Evolutionary conservation across 2,329 filamentous ascomycete genomes (phyloP).

Genomic region (Pseudogymnoascus sp.): DNA sequence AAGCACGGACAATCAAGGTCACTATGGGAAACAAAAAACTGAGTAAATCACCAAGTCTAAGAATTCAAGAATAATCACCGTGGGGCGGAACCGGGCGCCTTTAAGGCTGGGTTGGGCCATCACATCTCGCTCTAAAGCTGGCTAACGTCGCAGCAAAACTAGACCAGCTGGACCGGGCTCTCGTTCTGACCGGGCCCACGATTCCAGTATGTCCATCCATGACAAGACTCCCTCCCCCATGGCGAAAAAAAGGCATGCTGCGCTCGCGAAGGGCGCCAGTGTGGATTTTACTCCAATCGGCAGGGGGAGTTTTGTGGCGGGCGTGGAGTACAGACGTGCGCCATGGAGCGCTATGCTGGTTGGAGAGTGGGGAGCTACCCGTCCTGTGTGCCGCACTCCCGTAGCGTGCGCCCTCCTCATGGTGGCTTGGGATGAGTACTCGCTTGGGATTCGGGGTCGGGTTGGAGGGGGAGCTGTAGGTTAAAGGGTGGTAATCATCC

Average conservation of each 20-base stretch:
- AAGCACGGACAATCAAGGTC: not conserved
- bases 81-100: not conserved
- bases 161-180: not conserved
- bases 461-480: not conserved
- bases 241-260: not conserved
- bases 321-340: not conserved
- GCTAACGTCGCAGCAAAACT: not conserved
- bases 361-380: not conserved
- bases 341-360: not conserved
- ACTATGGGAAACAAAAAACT: not conserved
- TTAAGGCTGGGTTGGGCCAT: not conserved
- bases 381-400: constrained; percentile 1
- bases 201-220: not conserved
- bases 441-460: not conserved
- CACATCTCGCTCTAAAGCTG: not conserved
- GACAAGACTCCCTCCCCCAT: not conserved
- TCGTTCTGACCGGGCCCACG: not conserved
- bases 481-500: not conserved
- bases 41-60: not conserved
- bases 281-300: constrained; percentile 1
- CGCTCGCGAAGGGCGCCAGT: not conserved
- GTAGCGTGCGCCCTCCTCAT: not conserved
- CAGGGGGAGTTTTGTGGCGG: not conserved
- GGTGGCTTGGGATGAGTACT: not conserved
- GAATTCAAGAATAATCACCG: not conserved